A percentile compares a stretch with the other conserved stretches of the same genome.
Evolutionary conservation across 2,329 filamentous ascomycete genomes (phyloP).

Genomic region (Talaromyces piceae): DNA sequence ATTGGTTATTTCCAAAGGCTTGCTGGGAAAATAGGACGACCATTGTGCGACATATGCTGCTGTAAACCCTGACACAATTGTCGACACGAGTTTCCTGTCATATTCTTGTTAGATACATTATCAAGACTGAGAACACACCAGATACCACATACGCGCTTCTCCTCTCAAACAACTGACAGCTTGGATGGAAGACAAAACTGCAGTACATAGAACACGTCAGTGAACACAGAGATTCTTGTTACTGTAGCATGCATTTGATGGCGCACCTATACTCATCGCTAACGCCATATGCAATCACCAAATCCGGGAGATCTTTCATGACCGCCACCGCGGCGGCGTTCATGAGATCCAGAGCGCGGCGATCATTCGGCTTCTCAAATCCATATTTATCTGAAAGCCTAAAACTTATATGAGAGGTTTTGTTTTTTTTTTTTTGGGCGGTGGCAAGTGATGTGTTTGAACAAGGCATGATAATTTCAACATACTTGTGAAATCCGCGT

Average conservation of each 20-base stretch:
- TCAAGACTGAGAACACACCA: neutral
- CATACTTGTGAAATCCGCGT: slow-evolving; percentile 84
- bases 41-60: slow-evolving; percentile 82
- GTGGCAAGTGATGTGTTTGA: neutral
- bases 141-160: slow-evolving; percentile 55
- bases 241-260: neutral
- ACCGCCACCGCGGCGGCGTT: slow-evolving; percentile 84
- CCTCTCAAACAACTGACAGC: slow-evolving; percentile 74
- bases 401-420: neutral
- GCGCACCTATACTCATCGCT: slow-evolving; percentile 74
- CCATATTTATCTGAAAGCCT: slow-evolving; percentile 71
- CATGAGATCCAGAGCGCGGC: slow-evolving; percentile 82
- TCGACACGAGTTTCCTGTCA: slow-evolving; percentile 86
- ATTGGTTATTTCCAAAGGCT: slow-evolving; percentile 57
- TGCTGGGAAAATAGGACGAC: slow-evolving; percentile 66
- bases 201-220: neutral
- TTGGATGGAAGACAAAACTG: slow-evolving; percentile 84
- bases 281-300: slow-evolving; percentile 82
- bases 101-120: neutral
- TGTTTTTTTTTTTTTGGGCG: neutral
- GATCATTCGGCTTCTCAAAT: slow-evolving; percentile 91
- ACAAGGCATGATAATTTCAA: neutral
- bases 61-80: slow-evolving; percentile 87
- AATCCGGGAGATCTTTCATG: slow-evolving; percentile 73
- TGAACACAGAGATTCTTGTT: neutral